Conservation (phyloP, 352 stramenopile species). For the Phytophthora melonis region DNA sequence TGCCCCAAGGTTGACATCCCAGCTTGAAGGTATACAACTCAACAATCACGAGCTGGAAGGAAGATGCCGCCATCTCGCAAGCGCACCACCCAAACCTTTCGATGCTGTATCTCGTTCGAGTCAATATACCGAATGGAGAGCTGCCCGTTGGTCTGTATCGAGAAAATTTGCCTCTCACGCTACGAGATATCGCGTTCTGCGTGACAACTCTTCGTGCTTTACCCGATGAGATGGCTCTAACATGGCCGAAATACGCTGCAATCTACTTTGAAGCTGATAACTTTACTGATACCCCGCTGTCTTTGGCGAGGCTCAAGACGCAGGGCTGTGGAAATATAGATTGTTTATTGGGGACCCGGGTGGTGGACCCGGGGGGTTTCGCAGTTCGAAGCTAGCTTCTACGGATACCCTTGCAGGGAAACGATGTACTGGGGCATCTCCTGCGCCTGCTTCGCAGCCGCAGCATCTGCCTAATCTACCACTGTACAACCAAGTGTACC, state of each 20-base stretch:
- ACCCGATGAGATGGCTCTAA: slow-evolving; percentile 43
- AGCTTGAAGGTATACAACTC: slow-evolving; percentile 54
- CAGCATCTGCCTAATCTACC: too few relatives aligned
- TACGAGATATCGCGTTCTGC: slow-evolving; percentile 42
- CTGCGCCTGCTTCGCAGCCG: too few relatives aligned
- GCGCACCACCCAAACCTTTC: slow-evolving; percentile 37
- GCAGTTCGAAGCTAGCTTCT: too few relatives aligned
- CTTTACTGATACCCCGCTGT: slow-evolving; percentile 11
- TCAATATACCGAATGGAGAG: slow-evolving; percentile 37
- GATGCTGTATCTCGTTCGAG: slow-evolving; percentile 45
- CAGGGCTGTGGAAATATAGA: too few relatives aligned
- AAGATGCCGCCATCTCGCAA: slow-evolving; percentile 34
- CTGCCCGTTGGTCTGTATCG: slow-evolving; percentile 44
- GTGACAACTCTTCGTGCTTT: slow-evolving; percentile 42
- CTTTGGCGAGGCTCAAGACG: too few relatives aligned
- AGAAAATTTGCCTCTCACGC: slow-evolving; percentile 34
- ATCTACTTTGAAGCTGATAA: slow-evolving; percentile 31
- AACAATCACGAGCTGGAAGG: slow-evolving; percentile 36
- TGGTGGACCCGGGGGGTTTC: too few relatives aligned
- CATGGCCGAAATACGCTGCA: slow-evolving; percentile 33
- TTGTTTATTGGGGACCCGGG: too few relatives aligned
- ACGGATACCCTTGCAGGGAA: too few relatives aligned
- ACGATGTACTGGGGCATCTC: too few relatives aligned
- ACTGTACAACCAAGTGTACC: too few relatives aligned
- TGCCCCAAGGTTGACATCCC: slow-evolving; percentile 42